Percentiles rank a stretch among this genome's conserved stretches.
Conservation (phyloP, 1,284 basidiomycete species). For the Lignosus rhinocerotis region DNA sequence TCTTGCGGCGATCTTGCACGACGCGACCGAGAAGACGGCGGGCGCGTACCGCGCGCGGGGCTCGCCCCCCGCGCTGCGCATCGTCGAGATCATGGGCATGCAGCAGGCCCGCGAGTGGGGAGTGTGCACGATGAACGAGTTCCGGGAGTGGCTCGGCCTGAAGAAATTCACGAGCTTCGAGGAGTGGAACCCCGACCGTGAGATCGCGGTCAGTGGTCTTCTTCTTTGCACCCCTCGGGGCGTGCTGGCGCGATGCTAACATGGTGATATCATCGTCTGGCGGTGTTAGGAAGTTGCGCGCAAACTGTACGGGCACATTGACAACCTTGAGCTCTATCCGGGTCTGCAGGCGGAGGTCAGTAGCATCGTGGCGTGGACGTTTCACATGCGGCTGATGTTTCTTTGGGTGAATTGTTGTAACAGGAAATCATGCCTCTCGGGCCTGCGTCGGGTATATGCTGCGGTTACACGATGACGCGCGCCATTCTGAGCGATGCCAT, state of each 20-base stretch:
- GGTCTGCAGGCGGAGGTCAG: conserved; percentile 63
- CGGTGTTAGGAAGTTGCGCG: conserved; percentile 56
- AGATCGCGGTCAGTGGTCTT: conserved; percentile 52
- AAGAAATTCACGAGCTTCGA: conserved; percentile 60
- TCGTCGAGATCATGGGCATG: conserved; percentile 76
- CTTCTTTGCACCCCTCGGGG: neutral
- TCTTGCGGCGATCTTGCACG: conserved; percentile 64
- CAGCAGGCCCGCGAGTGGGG: conserved; percentile 73
- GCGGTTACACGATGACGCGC: conserved; percentile 86
- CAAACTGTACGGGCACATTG: conserved; percentile 70
- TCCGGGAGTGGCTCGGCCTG: conserved; percentile 56
- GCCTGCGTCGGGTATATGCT: conserved; percentile 80
- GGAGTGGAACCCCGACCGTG: conserved; percentile 77
- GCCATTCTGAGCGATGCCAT: conserved; percentile 86
- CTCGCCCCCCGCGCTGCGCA: conserved; percentile 64
- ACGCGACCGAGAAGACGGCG: conserved; percentile 66
- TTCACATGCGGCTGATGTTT: neutral
- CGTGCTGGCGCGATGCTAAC: neutral
- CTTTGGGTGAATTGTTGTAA: neutral
- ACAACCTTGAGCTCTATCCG: conserved; percentile 74
- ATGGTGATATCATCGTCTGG: neutral
- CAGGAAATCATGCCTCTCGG: conserved; percentile 61
- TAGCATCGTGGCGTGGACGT: neutral
- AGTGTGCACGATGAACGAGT: conserved; percentile 72
- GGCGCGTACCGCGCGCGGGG: conserved; percentile 78